phyloP scores from a whole-genome alignment of 108 stramenopile species.

The Discostella pseudostelligera region DNA sequence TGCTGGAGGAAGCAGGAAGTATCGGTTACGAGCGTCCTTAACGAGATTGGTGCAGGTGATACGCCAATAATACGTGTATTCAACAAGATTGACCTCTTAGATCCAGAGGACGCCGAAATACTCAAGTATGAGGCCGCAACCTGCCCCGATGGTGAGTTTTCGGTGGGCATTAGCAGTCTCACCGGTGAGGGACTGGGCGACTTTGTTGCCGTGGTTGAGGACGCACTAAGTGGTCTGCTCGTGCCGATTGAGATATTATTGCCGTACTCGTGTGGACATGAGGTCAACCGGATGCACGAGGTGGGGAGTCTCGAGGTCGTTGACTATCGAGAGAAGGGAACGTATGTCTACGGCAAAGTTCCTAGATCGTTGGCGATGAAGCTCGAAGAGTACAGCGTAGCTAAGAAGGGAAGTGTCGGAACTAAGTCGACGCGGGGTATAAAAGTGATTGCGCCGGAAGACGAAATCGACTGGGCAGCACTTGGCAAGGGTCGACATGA shows the following conservation, averaged over 20 bases:
- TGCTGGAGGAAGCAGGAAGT: conserved; percentile 84
- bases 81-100: conserved; percentile 82
- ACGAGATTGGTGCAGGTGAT: conserved; percentile 70
- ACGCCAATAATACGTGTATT: conserved; percentile 78
- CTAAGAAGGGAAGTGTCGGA: conserved; percentile 3
- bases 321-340: conserved; percentile 73
- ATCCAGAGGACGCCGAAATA: conserved; percentile 63
- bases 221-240: conserved; percentile 59
- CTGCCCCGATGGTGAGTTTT: conserved; percentile 46
- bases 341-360: conserved; percentile 68
- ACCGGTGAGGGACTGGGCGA: conserved; percentile 76
- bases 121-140: conserved; percentile 61
- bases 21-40: conserved; percentile 66
- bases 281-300: conserved; percentile 81
- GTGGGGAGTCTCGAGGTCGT: conserved; percentile 79
- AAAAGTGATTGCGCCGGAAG: conserved; percentile 15
- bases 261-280: conserved; percentile 77
- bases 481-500: conserved; percentile 67
- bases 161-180: conserved; percentile 73
- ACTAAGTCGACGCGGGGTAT: not conserved
- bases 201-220: conserved; percentile 78
- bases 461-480: conserved; percentile 74
- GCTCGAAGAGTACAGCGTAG: conserved; percentile 56
- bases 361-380: conserved; percentile 73
- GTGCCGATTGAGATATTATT: conserved; percentile 73